Evolutionary conservation across 1,284 basidiomycete species (phyloP).

Genomic region (Heliocybe sulcata): DNA sequence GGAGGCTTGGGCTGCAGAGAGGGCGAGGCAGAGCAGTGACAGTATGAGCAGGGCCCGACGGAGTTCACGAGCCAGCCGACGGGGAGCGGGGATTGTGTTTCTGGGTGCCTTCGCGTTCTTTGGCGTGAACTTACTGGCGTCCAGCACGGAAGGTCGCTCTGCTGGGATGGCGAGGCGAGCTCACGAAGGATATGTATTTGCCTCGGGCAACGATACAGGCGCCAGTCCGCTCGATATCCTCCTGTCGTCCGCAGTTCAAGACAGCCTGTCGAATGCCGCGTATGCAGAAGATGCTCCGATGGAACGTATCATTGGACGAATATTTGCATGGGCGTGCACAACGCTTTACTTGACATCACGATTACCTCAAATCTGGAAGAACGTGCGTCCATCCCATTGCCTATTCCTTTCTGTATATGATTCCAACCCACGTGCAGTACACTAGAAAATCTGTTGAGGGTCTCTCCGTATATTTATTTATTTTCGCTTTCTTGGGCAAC

Average conservation of each 20-base stretch:
- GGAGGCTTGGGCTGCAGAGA: slow-evolving; percentile 11
- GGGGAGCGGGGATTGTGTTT: slow-evolving; percentile 66
- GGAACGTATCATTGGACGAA: slow-evolving; percentile 72
- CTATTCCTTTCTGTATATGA: not conserved
- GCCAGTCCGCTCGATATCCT: not conserved
- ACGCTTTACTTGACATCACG: slow-evolving; percentile 87
- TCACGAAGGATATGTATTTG: not conserved
- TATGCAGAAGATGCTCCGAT: slow-evolving; percentile 17
- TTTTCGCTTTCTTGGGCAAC: slow-evolving; percentile 90
- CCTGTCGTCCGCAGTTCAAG: not conserved
- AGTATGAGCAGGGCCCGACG: slow-evolving; percentile 13
- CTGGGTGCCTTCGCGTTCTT: slow-evolving; percentile 65
- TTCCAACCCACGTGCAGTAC: slow-evolving; percentile 42
- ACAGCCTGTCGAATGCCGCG: not conserved
- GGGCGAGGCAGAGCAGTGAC: slow-evolving; percentile 10
- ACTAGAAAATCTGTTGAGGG: slow-evolving; percentile 90
- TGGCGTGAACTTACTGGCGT: slow-evolving; percentile 36
- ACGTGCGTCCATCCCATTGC: slow-evolving; percentile 49
- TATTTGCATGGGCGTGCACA: slow-evolving; percentile 90
- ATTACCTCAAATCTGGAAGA: slow-evolving; percentile 95
- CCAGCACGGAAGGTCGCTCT: not conserved
- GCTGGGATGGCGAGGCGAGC: not conserved
- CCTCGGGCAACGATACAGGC: not conserved
- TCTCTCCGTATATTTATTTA: slow-evolving; percentile 86
- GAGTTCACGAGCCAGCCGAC: slow-evolving; percentile 52